Evolutionary conservation across 352 stramenopile genomes (phyloP).

Genomic region (Phytophthora melonis): DNA sequence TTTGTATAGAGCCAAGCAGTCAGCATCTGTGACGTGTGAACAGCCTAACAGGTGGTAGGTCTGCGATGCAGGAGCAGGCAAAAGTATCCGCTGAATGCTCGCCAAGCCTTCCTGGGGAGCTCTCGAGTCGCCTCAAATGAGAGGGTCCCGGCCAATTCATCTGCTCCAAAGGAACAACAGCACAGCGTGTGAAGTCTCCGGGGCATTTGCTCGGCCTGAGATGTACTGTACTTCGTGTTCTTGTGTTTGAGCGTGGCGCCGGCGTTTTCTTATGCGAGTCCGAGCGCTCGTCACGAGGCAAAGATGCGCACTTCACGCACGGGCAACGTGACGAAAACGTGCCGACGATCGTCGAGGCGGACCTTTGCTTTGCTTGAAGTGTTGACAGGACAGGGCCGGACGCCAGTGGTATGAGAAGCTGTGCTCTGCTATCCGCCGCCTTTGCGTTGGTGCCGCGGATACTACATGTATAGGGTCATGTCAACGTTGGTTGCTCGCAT

Average conservation of each 20-base stretch:
- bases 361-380: constrained; percentile 25
- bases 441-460: background rate
- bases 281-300: constrained; percentile 9
- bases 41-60: constrained; percentile 24
- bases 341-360: constrained; percentile 15
- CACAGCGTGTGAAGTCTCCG: background rate
- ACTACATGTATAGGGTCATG: background rate
- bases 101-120: background rate
- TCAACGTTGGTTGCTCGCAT: background rate
- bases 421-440: background rate
- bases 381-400: no score
- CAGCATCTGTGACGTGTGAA: constrained; percentile 40
- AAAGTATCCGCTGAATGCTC: constrained; percentile 18
- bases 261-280: constrained; percentile 1
- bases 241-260: background rate
- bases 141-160: background rate
- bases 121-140: background rate
- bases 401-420: constrained; percentile 18
- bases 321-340: constrained; percentile 9
- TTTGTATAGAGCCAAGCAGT: constrained; percentile 14
- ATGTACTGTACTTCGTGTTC: no score
- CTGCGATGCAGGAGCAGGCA: constrained; percentile 2
- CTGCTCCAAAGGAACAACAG: background rate
- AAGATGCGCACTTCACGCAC: background rate
- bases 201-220: background rate